These are phyloP conservation scores for Gastrolobium villosum DNA, from an alignment of 306 rosid species.

Conservation along the genomic window DNA sequence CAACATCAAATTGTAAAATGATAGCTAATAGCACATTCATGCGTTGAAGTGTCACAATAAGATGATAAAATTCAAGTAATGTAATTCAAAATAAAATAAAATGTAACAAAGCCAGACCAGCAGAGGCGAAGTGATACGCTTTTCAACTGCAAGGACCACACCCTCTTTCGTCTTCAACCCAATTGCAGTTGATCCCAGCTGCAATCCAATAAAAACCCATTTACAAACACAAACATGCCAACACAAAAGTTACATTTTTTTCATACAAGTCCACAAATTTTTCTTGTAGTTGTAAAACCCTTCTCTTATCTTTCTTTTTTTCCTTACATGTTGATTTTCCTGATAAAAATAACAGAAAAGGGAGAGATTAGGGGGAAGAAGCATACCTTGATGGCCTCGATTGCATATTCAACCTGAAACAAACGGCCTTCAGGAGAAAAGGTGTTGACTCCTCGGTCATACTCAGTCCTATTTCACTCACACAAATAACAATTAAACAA, in stretches of 20 bases:
- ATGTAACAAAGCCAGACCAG: conserved; percentile 58
- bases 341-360: not conserved
- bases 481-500: conserved; percentile 20
- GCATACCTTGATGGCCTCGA: conserved; percentile 92
- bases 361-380: not conserved
- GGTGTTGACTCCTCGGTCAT: conserved; percentile 98
- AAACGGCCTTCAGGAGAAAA: conserved; percentile 97
- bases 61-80: not conserved
- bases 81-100: not conserved
- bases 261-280: not conserved
- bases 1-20: not conserved
- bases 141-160: conserved; percentile 97
- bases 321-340: not conserved
- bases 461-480: conserved; percentile 78
- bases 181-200: conserved; percentile 97
- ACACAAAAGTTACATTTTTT: not conserved
- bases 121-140: conserved; percentile 93
- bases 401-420: conserved; percentile 99
- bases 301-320: not conserved
- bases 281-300: not conserved
- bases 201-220: conserved; percentile 31
- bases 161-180: conserved; percentile 97
- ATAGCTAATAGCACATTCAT: not conserved
- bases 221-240: conserved; percentile 6
- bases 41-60: not conserved